Percentiles rank a stretch among this genome's conserved stretches.
Evolutionary conservation across 441 rosid genomes (phyloP).

Genomic region (Lepidium campestre): DNA sequence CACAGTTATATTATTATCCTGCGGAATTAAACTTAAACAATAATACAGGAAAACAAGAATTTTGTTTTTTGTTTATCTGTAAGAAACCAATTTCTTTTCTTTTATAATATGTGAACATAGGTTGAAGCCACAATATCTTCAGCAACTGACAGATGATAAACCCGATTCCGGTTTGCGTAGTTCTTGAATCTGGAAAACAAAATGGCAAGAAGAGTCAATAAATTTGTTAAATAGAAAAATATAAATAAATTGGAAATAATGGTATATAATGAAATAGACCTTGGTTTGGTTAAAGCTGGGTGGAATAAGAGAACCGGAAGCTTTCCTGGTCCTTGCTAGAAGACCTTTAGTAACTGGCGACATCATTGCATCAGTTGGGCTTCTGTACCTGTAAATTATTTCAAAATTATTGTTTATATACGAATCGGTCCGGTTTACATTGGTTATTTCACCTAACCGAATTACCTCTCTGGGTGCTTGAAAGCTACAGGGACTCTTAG

Average conservation of each 20-base stretch:
- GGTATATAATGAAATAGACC: slow-evolving; percentile 38
- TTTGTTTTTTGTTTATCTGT: neutral
- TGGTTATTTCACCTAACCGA: neutral
- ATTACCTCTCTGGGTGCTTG: slow-evolving; percentile 66
- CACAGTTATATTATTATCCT: neutral
- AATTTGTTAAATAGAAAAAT: too few relatives aligned
- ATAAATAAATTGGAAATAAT: too few relatives aligned
- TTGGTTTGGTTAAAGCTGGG: slow-evolving; percentile 48
- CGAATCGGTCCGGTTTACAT: neutral
- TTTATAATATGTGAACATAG: neutral
- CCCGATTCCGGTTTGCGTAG: slow-evolving; percentile 19
- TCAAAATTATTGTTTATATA: neutral
- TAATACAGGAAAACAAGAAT: neutral
- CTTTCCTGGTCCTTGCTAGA: slow-evolving; percentile 68
- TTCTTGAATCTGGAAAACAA: slow-evolving; percentile 11
- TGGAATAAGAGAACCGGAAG: slow-evolving; percentile 47
- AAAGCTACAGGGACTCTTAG: slow-evolving; percentile 68
- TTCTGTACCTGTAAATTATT: slow-evolving; percentile 45
- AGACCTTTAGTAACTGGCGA: slow-evolving; percentile 78
- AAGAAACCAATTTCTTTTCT: neutral
- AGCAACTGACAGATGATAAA: slow-evolving; percentile 20
- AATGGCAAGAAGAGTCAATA: too few relatives aligned
- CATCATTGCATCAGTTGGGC: slow-evolving; percentile 89
- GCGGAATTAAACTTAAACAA: neutral
- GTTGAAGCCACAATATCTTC: neutral